Base-by-base conservation (phyloP, 352 stramenopile genomes). In the Pilasporangium apinafurcum region DNA sequence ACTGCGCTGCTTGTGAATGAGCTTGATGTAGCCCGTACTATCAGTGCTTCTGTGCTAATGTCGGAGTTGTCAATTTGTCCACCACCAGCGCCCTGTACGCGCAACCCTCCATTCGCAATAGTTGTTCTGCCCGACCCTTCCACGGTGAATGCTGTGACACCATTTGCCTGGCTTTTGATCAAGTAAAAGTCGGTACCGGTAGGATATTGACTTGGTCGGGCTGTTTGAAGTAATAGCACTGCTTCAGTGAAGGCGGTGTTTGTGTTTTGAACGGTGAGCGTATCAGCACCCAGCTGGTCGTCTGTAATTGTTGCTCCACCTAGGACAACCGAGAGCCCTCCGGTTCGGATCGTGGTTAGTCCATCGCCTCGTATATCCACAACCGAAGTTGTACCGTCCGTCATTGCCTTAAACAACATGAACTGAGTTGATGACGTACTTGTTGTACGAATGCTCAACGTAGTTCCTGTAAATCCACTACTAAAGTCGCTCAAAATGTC, bases 111-210 rank as follows among this genome's bases (percentile, higher is more conserved):
- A 39, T 78, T 61, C 3, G 44, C 42, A 29, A 78, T 66, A 5
- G 65, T 82, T 12, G 63, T 78, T 38, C 56, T 77, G 0, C 68
- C 68, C 9, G 68, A 82, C 2, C 62, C 62, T 46, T 78, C 62
- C 3, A 79, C 65, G 5, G 62, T 59, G 24, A 82, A 79, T 1
- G 65, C 59, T 21, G 35, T 26, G 0, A 53, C 39, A 18, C 29
- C 43, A 16, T 57, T 59, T 1, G 68, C 60, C 12, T 37, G 56
- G 0, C 44, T 56, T 20, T 73, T 44, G 37, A 82, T 70, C 33
- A 82, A 44, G 16, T 48, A 26, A 20, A 62, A 82, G 50, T 82
- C 68, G 12, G 46, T n/a, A n/a, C n/a, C 12, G 13, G 8, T 35
- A 2, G 68, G 65, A 46, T 59, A 82, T 10, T 30, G 31, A 14